Conservation (phyloP, 2,329 filamentous ascomycete species). For the Talaromyces sp. region DNA sequence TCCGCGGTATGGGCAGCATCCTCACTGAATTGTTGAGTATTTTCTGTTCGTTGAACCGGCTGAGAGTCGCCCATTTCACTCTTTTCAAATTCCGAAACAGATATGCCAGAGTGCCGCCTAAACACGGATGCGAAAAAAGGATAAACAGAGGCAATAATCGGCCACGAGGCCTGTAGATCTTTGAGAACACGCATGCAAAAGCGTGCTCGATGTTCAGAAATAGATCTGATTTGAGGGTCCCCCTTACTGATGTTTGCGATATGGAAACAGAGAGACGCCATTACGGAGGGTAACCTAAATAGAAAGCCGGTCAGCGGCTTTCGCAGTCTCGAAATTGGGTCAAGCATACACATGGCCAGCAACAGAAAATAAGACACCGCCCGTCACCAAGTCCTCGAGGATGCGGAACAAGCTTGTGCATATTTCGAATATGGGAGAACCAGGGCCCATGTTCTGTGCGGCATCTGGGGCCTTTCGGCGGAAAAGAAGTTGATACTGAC, state of each 20-base stretch:
- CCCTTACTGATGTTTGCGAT: slow-evolving; percentile 15
- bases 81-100: background rate
- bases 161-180: slow-evolving; percentile 17
- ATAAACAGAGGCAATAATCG: slow-evolving; percentile 12
- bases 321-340: background rate
- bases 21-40: background rate
- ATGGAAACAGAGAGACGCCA: slow-evolving; percentile 13
- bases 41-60: background rate
- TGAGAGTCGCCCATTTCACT: background rate
- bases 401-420: slow-evolving; percentile 15
- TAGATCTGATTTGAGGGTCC: slow-evolving; percentile 11
- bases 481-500: slow-evolving; percentile 11
- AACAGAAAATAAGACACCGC: slow-evolving; percentile 11
- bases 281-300: slow-evolving; percentile 12
- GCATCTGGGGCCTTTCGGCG: slow-evolving; percentile 12
- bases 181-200: slow-evolving; percentile 20
- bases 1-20: background rate
- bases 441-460: slow-evolving; percentile 10
- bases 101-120: background rate
- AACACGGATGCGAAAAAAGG: slow-evolving; percentile 13
- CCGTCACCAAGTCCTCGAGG: slow-evolving; percentile 17
- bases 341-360: slow-evolving; percentile 10
- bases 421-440: slow-evolving; percentile 13
- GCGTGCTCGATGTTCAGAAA: slow-evolving; percentile 20
- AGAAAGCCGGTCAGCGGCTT: background rate